Conservation (phyloP, 2,329 filamentous ascomycete species). For the Monosporascus sp. region DNA sequence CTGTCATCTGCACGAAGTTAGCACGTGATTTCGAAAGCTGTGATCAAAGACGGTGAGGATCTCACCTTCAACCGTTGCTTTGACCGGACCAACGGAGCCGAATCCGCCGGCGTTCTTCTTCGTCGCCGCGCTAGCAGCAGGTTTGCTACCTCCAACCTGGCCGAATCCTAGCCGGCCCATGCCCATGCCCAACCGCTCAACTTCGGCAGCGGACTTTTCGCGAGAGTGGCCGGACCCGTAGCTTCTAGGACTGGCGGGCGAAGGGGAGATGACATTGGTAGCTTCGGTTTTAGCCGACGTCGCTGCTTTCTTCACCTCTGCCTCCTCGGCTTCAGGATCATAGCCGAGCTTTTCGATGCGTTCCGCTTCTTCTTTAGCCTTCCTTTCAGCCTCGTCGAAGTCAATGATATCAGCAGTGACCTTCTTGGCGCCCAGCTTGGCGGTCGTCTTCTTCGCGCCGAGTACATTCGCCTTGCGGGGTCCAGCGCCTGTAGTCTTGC, state of each 20-base stretch:
- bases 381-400: constrained; percentile 95
- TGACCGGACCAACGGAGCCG: constrained; percentile 74
- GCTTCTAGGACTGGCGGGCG: constrained; percentile 64
- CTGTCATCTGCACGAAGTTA: constrained; percentile 55
- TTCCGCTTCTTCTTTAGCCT: constrained; percentile 95
- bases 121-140: constrained; percentile 46
- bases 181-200: constrained; percentile 88
- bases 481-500: constrained; percentile 63
- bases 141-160: constrained; percentile 64
- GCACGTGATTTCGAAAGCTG: constrained; percentile 4
- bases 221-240: constrained; percentile 58
- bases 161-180: constrained; percentile 82
- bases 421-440: constrained; percentile 91
- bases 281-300: constrained; percentile 36
- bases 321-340: constrained; percentile 79
- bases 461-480: constrained; percentile 82
- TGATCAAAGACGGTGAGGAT: background rate
- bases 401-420: constrained; percentile 75
- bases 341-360: constrained; percentile 94
- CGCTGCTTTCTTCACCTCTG: constrained; percentile 36
- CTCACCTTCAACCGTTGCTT: constrained; percentile 63
- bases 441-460: constrained; percentile 71
- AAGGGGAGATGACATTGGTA: constrained; percentile 63
- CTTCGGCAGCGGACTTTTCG: constrained; percentile 66
- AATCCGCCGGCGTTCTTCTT: constrained; percentile 81